Evolutionary conservation across 73 alveolate genomes (phyloP).

Genomic region (Tetrahymena malaccensis): DNA sequence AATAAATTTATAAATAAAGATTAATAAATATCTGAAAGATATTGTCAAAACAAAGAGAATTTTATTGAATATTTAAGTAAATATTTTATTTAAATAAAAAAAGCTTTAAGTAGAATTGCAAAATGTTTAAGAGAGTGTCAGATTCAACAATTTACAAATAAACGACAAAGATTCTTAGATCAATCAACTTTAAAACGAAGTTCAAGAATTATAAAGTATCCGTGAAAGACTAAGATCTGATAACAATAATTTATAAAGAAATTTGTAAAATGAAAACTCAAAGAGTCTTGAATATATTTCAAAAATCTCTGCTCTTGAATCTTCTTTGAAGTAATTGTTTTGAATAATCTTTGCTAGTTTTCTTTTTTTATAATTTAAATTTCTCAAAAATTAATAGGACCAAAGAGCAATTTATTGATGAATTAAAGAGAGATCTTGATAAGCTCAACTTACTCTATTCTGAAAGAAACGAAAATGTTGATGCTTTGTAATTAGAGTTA

Average conservation of each 20-base stretch:
- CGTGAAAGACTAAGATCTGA: neutral
- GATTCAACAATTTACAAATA: neutral
- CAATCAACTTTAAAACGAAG: neutral
- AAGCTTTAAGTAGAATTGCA: neutral
- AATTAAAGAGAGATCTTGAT: neutral
- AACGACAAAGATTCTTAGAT: neutral
- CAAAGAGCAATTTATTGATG: neutral
- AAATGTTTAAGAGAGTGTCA: neutral
- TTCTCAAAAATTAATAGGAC: neutral
- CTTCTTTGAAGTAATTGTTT: neutral
- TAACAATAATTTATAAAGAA: neutral
- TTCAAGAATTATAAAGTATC: neutral
- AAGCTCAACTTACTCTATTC: neutral
- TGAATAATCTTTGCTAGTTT: neutral
- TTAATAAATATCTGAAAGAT: neutral
- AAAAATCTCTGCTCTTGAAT: neutral
- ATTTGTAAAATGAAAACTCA: neutral
- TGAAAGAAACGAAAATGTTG: neutral
- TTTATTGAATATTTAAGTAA: neutral
- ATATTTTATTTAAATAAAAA: neutral
- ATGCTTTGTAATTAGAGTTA: neutral
- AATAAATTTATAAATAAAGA: neutral
- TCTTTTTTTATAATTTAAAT: neutral
- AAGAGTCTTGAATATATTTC: neutral
- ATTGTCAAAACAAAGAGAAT: neutral